These are phyloP conservation scores for Epichloe gansuensis DNA, from an alignment of 2,329 filamentous ascomycete species.

Conservation along the genomic window DNA sequence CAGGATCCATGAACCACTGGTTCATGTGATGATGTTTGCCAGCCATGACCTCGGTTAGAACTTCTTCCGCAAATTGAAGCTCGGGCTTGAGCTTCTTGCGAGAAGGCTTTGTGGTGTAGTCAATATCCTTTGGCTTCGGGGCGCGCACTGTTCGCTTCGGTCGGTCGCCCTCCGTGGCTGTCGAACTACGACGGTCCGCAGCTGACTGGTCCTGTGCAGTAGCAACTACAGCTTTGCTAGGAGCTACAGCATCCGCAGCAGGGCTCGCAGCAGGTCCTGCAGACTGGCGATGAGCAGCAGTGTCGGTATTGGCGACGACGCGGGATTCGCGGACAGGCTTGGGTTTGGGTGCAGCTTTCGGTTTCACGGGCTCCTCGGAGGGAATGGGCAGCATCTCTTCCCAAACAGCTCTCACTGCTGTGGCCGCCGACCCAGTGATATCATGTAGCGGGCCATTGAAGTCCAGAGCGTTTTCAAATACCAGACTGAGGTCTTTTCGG, in stretches of 20 bases:
- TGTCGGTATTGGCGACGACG: constrained; percentile 14
- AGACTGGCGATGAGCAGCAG: constrained; percentile 16
- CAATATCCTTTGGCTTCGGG: constrained; percentile 81
- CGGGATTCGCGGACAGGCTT: constrained; percentile 26
- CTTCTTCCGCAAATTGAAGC: constrained; percentile 77
- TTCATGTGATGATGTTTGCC: constrained; percentile 57
- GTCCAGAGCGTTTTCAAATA: constrained; percentile 63
- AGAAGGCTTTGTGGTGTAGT: constrained; percentile 63
- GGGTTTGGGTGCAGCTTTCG: constrained; percentile 34
- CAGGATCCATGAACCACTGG: constrained; percentile 66
- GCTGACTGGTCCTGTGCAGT: constrained; percentile 11
- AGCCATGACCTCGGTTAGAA: constrained; percentile 67
- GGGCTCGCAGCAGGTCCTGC: constrained; percentile 19
- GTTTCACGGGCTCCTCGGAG: constrained; percentile 44
- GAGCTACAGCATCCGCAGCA: constrained; percentile 12
- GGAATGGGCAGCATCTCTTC: constrained; percentile 31
- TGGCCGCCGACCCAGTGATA: constrained; percentile 47
- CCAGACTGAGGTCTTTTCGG: constrained; percentile 60
- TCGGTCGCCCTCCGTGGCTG: constrained; percentile 60
- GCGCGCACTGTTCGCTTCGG: constrained; percentile 92
- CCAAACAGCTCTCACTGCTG: constrained; percentile 45
- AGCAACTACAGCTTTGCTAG: constrained; percentile 9
- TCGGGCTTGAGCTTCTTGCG: constrained; percentile 85
- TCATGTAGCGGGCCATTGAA: constrained; percentile 77
- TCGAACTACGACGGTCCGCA: constrained; percentile 54